Evolutionary conservation across 2,329 filamentous ascomycete genomes (phyloP).

Genomic region (Penicillium sp.): DNA sequence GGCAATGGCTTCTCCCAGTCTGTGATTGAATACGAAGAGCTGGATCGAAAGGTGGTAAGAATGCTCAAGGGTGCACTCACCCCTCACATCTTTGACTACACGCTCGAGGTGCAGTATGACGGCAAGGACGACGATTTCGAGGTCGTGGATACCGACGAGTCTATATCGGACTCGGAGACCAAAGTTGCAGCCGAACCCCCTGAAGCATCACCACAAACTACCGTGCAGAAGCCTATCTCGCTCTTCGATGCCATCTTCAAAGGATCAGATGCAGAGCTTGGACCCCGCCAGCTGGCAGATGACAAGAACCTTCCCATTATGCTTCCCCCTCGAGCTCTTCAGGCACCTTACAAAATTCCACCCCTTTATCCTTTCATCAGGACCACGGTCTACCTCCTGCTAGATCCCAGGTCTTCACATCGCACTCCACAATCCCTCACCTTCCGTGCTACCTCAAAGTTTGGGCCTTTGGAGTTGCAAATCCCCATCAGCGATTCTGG

Average conservation of each 20-base stretch:
- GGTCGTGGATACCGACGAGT: conserved; percentile 58
- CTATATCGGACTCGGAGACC: conserved; percentile 42
- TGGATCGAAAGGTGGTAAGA: conserved; percentile 71
- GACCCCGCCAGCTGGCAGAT: conserved; percentile 49
- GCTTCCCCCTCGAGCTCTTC: conserved; percentile 62
- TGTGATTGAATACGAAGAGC: conserved; percentile 67
- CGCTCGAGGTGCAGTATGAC: conserved; percentile 67
- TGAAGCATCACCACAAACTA: conserved; percentile 22
- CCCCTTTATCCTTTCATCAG: conserved; percentile 71
- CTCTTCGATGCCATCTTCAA: conserved; percentile 62
- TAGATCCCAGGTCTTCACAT: conserved; percentile 59
- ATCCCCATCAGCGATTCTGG: conserved; percentile 65
- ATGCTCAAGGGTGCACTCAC: conserved; percentile 76
- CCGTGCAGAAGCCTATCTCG: conserved; percentile 57
- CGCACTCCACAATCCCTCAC: conserved; percentile 61
- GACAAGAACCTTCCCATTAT: conserved; percentile 56
- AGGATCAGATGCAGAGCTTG: conserved; percentile 47
- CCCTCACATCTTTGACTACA: conserved; percentile 69
- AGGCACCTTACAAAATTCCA: conserved; percentile 68
- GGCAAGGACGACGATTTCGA: conserved; percentile 60
- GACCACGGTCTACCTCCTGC: conserved; percentile 68
- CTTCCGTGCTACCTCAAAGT: conserved; percentile 62
- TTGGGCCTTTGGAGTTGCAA: conserved; percentile 67
- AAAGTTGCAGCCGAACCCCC: neutral
- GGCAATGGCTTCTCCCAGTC: conserved; percentile 68